Conservation (phyloP, 2,329 filamentous ascomycete genomes). For the Colletotrichum coccodes region DNA sequence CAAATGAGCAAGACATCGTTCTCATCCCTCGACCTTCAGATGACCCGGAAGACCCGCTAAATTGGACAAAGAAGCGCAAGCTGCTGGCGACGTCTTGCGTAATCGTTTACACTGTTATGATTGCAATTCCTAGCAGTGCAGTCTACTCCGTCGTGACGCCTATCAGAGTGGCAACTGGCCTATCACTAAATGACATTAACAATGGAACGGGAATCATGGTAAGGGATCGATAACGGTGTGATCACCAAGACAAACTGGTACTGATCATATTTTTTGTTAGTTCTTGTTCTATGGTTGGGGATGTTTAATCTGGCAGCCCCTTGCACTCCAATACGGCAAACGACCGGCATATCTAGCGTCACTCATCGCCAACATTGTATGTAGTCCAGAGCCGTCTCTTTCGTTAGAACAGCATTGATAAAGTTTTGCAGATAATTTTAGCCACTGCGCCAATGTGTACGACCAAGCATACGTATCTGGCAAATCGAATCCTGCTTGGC, state of each 20-base stretch:
- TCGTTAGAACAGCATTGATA: background rate
- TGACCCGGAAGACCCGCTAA: conserved; percentile 40
- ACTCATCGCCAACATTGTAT: conserved; percentile 43
- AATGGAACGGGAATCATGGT: conserved; percentile 51
- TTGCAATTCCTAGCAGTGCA: conserved; percentile 50
- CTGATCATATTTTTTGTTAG: background rate
- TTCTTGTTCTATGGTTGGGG: conserved; percentile 57
- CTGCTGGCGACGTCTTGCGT: conserved; percentile 35
- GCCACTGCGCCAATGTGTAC: conserved; percentile 40
- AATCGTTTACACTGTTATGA: conserved; percentile 36
- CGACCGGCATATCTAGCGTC: conserved; percentile 50
- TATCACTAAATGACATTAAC: conserved; percentile 48
- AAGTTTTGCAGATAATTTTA: conserved; percentile 35
- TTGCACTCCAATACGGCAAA: conserved; percentile 57
- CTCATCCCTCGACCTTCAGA: conserved; percentile 38
- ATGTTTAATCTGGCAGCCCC: conserved; percentile 58
- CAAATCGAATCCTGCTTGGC: conserved; percentile 54
- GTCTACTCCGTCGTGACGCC: conserved; percentile 52
- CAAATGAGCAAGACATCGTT: conserved; percentile 34
- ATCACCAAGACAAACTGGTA: no score
- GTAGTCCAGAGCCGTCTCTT: background rate
- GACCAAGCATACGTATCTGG: conserved; percentile 45
- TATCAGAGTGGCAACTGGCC: conserved; percentile 42
- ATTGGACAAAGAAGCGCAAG: conserved; percentile 38
- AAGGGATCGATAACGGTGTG: no score